Percentiles rank a stretch among this genome's conserved stretches.
Evolutionary conservation across 305 asterid genomes (phyloP).

Genomic region (Lippia alba): DNA sequence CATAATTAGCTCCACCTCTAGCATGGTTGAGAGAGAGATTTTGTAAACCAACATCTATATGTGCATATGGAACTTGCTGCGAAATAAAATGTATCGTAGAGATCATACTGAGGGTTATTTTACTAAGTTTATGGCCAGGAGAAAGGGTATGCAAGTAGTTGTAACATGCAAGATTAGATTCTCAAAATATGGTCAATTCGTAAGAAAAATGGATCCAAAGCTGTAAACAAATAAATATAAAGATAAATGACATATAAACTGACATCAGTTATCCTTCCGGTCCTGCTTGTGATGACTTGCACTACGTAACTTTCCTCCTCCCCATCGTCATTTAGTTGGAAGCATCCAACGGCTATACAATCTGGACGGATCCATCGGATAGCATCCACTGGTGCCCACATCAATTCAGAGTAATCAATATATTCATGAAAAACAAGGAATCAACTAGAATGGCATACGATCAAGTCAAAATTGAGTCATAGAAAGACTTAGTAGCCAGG

Average conservation of each 20-base stretch:
- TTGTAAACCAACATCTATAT: conserved; percentile 6
- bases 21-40: neutral
- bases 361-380: conserved; percentile 89
- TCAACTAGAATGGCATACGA: conserved; percentile 14
- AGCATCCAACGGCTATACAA: conserved; percentile 84
- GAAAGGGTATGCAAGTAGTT: neutral
- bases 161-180: neutral
- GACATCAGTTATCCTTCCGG: conserved; percentile 59
- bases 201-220: conserved; percentile 17
- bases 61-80: conserved; percentile 3
- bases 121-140: conserved; percentile 5
- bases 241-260: conserved; percentile 37
- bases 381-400: conserved; percentile 72
- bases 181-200: neutral
- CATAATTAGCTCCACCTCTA: neutral
- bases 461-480: conserved; percentile 22
- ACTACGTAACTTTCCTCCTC: conserved; percentile 74
- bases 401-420: conserved; percentile 31
- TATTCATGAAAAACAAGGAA: conserved; percentile 24
- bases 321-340: conserved; percentile 62
- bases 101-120: neutral
- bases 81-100: neutral
- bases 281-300: conserved; percentile 77
- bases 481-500: conserved; percentile 21
- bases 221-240: conserved; percentile 24